A percentile compares a stretch with the other conserved stretches of the same genome.
phyloP scores from a whole-genome alignment of 1,139 yeast genomes.

The Diutina neorugosa region DNA sequence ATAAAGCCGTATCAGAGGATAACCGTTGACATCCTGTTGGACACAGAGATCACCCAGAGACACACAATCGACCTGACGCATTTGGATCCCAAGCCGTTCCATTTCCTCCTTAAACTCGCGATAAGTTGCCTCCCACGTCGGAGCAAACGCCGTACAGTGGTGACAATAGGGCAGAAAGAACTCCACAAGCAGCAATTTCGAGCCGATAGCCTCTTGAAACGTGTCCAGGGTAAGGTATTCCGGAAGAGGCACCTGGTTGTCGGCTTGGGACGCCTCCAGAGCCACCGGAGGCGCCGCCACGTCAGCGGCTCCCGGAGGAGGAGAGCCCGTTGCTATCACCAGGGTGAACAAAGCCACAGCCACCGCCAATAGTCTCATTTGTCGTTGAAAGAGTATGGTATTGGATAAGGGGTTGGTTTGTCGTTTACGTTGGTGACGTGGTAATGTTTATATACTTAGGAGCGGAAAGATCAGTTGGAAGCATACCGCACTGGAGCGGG shows the following conservation, averaged over 20 bases:
- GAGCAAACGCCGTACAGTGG: conserved; percentile 59
- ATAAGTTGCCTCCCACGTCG: conserved; percentile 41
- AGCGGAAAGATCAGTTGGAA: neutral
- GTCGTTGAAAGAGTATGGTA: too few relatives aligned
- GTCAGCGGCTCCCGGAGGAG: neutral
- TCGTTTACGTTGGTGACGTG: neutral
- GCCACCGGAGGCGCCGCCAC: neutral
- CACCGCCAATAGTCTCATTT: neutral
- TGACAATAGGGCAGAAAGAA: conserved; percentile 60
- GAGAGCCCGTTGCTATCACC: neutral
- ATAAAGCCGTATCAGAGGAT: conserved; percentile 51
- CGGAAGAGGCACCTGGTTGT: conserved; percentile 9
- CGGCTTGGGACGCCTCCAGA: neutral
- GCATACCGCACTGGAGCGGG: neutral
- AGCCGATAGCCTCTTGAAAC: conserved; percentile 33
- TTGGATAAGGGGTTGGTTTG: neutral
- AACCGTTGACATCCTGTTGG: conserved; percentile 41
- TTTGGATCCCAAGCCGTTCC: conserved; percentile 31
- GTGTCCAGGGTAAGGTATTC: conserved; percentile 18
- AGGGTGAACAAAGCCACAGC: neutral
- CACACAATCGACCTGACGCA: conserved; percentile 64
- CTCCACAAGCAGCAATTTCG: conserved; percentile 24
- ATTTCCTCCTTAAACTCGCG: conserved; percentile 22
- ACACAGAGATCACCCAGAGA: conserved; percentile 62
- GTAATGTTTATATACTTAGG: neutral